A percentile compares a stretch with the other conserved stretches of the same genome.
Conservation (phyloP, 2,329 filamentous ascomycete species). For the Aspergillus terreus region DNA sequence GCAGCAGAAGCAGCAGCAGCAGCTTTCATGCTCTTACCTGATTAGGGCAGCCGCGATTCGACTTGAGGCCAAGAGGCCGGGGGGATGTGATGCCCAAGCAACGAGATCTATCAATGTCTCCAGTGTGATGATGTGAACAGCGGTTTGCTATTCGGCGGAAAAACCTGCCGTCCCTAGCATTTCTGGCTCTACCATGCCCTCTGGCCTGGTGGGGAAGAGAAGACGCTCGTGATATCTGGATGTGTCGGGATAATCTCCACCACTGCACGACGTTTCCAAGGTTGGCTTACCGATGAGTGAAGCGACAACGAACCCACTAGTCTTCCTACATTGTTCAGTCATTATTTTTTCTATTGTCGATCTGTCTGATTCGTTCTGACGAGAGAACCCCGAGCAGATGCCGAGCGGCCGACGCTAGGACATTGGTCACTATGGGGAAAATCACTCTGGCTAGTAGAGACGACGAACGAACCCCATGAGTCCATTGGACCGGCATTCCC, state of each 20-base stretch:
- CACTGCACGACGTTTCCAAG: too few relatives aligned
- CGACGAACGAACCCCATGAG: not conserved
- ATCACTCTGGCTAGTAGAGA: not conserved
- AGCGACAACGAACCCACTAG: not conserved
- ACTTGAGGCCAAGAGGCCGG: not conserved
- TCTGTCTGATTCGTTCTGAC: not conserved
- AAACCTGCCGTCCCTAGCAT: slow-evolving; percentile 4
- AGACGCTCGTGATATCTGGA: not conserved
- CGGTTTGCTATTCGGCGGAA: slow-evolving; percentile 6
- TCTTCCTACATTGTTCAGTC: not conserved
- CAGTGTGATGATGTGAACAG: not conserved
- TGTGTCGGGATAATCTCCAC: too few relatives aligned
- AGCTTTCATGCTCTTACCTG: not conserved
- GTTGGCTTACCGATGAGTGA: too few relatives aligned
- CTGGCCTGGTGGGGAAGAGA: not conserved
- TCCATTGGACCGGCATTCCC: not conserved
- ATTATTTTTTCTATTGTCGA: not conserved
- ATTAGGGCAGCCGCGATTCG: not conserved
- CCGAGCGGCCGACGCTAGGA: not conserved
- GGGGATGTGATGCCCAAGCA: not conserved
- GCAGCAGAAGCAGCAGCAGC: not conserved
- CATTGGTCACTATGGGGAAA: not conserved
- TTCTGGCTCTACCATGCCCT: not conserved
- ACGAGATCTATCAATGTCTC: not conserved
- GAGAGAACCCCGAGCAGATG: not conserved